Base-by-base conservation (phyloP, 202 grass and related monocot species). In the Schoenoplectus tabernaemontani region DNA sequence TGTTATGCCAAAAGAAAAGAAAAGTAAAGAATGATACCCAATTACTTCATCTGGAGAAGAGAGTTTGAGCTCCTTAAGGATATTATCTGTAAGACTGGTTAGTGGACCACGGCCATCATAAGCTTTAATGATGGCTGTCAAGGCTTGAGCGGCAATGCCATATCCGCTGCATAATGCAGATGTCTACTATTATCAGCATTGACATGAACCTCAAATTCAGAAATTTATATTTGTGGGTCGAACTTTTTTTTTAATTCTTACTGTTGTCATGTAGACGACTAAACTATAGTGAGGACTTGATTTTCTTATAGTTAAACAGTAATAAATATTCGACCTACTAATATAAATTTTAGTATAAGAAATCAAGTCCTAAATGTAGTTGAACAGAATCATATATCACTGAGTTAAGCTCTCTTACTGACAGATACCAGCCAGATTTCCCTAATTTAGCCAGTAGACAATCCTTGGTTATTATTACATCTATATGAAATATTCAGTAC, bases 121-220 rank as follows among this genome's bases (percentile, higher is more conserved):
- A 61, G 91, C 90, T 84, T 81, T 98, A 77, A 98, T 86, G 15
- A 95, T 86, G 32, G 96, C 91, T 75, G 96, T 98, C 79, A 98
- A 63, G 77, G 91, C 96, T 86, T 91, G 96, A 86, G 96, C 90
- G 87, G 96, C 96, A 90, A 98, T 98, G 81, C 96, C 96, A 92
- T 95, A 92, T 74, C 96, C 96, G 90, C 96, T 98, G 92, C 90
- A 91, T 81, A 90, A 84, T 83, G 81, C 72, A 82, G 33, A 88
- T 42, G 87, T 82, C 28, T 58, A 60, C 81, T 90, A 78, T 84
- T 56, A 74, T 74, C 28, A 74, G 23, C 24, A 30, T 33, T 15
- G 36, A 26, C 46, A 54, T 53, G 70, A 7, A 74, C 5, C 22
- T 51, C 13, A 16, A 53, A 53, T 53, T 47, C 26, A 51, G 15